Evolutionary conservation across 73 alveolate species (phyloP).

Genomic region (Tetrahymena elliotti): DNA sequence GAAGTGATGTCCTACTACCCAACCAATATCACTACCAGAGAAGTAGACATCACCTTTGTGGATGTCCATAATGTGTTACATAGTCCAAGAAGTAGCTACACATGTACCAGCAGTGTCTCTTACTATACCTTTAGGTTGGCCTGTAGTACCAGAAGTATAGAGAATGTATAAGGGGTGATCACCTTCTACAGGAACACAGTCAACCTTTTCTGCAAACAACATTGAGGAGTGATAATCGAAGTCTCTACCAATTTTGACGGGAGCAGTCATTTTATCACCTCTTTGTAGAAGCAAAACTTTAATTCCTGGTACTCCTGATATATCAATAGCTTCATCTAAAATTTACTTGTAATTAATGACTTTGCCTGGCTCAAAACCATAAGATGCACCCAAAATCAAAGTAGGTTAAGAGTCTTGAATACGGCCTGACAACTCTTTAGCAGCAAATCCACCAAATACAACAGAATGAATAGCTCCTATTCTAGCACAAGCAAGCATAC

Average conservation of each 20-base stretch:
- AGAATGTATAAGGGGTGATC: conserved; percentile 90
- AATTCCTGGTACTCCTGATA: conserved; percentile 46
- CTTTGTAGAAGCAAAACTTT: conserved; percentile 54
- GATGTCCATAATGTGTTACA: conserved; percentile 86
- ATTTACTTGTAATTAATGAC: conserved; percentile 73
- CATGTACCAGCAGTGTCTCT: conserved; percentile 96
- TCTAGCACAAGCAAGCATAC: conserved; percentile 98
- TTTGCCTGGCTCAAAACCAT: conserved; percentile 93
- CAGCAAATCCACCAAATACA: conserved; percentile 99
- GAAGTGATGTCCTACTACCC: conserved; percentile 99
- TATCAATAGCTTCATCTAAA: conserved; percentile 79
- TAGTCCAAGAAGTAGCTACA: conserved; percentile 86
- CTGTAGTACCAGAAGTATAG: conserved; percentile 99
- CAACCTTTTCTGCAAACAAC: conserved; percentile 46
- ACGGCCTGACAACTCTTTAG: conserved; percentile 89
- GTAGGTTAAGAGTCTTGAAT: conserved; percentile 82
- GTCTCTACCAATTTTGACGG: conserved; percentile 22
- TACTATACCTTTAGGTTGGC: conserved; percentile 98
- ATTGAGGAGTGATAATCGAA: conserved; percentile 51
- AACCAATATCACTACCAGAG: conserved; percentile 98
- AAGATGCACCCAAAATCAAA: conserved; percentile 83
- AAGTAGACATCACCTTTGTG: conserved; percentile 81
- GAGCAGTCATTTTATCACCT: conserved; percentile 29
- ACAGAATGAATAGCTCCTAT: conserved; percentile 99
- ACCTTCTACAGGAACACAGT: conserved; percentile 72